Evolutionary conservation across 257 asterid species (phyloP).

Genomic region (Solanum paucissectum): DNA sequence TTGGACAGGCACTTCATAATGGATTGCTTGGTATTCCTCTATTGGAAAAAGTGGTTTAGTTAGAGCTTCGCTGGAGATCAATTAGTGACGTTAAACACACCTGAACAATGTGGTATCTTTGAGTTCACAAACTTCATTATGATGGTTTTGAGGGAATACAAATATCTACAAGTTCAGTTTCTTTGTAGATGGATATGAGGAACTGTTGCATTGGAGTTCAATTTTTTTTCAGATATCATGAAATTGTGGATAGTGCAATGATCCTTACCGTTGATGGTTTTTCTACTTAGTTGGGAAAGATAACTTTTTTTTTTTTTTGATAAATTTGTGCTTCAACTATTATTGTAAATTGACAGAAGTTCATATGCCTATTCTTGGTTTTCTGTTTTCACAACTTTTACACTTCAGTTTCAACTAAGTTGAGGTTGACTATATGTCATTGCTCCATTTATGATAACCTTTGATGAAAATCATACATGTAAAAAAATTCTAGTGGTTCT

Average conservation of each 20-base stretch:
- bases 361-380: neutral
- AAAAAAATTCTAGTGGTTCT: neutral
- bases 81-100: conserved; percentile 55
- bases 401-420: neutral
- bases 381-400: neutral
- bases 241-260: neutral
- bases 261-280: neutral
- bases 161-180: conserved; percentile 51
- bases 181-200: conserved; percentile 34
- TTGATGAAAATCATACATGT: neutral
- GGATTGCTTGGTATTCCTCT: conserved; percentile 29
- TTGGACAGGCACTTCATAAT: conserved; percentile 46
- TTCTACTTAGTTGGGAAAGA: neutral
- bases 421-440: neutral
- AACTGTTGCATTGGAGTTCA: neutral
- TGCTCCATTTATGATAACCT: neutral
- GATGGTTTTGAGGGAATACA: conserved; percentile 48
- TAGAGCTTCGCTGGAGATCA: conserved; percentile 76
- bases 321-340: neutral
- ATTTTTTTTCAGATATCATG: neutral
- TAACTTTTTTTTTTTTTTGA: neutral
- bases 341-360: neutral
- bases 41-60: conserved; percentile 36
- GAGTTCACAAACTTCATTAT: conserved; percentile 49
- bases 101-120: conserved; percentile 53